phyloP scores from a whole-genome alignment of 352 stramenopile genomes.

The Globisporangium spinosum region DNA sequence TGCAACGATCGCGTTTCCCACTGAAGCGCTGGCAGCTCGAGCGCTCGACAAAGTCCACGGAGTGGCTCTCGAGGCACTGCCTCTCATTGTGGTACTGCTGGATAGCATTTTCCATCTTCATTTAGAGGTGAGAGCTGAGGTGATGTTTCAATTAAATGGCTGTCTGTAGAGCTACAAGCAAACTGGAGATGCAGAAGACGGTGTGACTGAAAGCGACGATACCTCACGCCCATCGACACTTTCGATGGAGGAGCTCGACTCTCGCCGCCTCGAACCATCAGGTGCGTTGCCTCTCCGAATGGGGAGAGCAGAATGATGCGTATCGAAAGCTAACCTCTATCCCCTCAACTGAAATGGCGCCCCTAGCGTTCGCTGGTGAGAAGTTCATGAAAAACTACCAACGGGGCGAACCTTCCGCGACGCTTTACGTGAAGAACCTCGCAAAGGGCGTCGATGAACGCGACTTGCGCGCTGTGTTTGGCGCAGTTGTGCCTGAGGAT shows the following conservation, averaged over 20 bases:
- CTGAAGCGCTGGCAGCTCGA: conserved; percentile 28
- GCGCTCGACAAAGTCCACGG: conserved; percentile 48
- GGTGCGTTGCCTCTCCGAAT: conserved; percentile 1
- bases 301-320: not conserved
- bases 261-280: conserved; percentile 11
- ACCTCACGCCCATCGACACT: not conserved
- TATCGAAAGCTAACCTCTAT: not conserved
- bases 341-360: not conserved
- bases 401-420: conserved; percentile 41
- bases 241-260: conserved; percentile 8
- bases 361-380: conserved; percentile 29
- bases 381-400: conserved; percentile 76
- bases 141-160: not conserved
- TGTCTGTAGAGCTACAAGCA: not conserved
- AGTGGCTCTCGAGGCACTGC: conserved; percentile 39
- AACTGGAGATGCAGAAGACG: not conserved
- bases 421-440: conserved; percentile 85
- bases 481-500: conserved; percentile 30
- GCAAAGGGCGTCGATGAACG: conserved; percentile 40
- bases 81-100: conserved; percentile 45
- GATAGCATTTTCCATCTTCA: not conserved
- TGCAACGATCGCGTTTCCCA: conserved; percentile 25
- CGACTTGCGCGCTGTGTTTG: conserved; percentile 53
- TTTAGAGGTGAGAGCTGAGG: not conserved
- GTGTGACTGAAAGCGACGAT: not conserved